Conservation (phyloP, 1,284 basidiomycete genomes). For the Psilocybe mexicana region DNA sequence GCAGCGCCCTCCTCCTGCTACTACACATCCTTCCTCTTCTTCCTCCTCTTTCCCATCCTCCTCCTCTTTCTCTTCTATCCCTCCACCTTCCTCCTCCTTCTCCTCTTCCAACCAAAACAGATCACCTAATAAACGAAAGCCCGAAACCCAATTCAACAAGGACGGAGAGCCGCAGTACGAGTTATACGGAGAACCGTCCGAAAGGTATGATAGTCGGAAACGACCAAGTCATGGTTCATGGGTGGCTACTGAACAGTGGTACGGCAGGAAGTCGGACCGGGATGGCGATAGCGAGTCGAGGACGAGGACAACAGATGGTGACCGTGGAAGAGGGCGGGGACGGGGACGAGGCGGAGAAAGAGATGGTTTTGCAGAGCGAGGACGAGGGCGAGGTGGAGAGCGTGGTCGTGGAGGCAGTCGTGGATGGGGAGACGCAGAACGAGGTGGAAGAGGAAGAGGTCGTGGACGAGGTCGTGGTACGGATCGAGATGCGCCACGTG, state of each 20-base stretch:
- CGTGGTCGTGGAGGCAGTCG: slow-evolving; percentile 1
- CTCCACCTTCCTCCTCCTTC: neutral
- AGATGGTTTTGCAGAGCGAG: neutral
- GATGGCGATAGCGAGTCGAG: neutral
- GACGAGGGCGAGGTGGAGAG: slow-evolving; percentile 7
- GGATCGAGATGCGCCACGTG: too few species aligned
- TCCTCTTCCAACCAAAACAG: neutral
- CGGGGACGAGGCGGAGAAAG: neutral
- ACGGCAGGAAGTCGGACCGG: neutral
- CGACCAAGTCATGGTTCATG: neutral
- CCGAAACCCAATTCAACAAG: slow-evolving; percentile 1
- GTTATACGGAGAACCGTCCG: neutral
- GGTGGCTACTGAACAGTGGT: neutral
- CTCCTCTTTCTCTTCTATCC: too few species aligned
- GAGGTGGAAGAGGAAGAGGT: slow-evolving; percentile 6
- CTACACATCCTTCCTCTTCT: neutral
- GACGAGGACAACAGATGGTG: neutral
- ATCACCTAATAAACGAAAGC: neutral
- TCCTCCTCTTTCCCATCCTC: neutral
- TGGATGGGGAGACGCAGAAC: too few species aligned
- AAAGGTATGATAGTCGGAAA: slow-evolving; percentile 4
- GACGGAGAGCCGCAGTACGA: neutral
- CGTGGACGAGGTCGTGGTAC: too few species aligned
- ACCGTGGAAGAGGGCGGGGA: neutral
- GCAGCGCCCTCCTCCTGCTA: neutral